phyloP scores from a whole-genome alignment of 1,139 yeast genomes.

The Casaregolazyma lundiana region DNA sequence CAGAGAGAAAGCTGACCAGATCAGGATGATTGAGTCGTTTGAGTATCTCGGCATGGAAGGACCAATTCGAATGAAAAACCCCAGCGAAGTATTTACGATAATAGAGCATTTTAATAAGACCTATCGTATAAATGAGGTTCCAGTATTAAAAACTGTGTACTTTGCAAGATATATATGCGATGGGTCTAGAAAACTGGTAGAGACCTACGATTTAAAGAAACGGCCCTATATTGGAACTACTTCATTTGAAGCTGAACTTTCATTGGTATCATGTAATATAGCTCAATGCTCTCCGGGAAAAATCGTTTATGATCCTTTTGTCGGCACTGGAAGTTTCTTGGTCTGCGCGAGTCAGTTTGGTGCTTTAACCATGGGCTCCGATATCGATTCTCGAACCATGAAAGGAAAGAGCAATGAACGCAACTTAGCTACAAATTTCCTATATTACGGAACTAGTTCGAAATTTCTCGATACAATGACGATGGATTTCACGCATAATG shows the following conservation, averaged over 20 bases:
- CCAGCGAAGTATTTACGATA: constrained; percentile 67
- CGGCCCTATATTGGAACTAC: constrained; percentile 93
- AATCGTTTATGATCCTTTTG: constrained; percentile 87
- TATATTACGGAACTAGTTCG: constrained; percentile 59
- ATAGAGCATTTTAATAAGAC: constrained; percentile 61
- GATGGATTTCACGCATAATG: constrained; percentile 93
- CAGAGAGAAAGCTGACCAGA: constrained; percentile 49
- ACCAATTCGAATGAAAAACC: constrained; percentile 68
- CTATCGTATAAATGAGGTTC: constrained; percentile 48
- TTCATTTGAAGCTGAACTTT: constrained; percentile 76
- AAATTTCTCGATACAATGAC: constrained; percentile 71
- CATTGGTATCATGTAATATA: constrained; percentile 79
- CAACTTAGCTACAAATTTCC: constrained; percentile 62
- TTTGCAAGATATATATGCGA: constrained; percentile 71
- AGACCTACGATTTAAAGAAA: constrained; percentile 72
- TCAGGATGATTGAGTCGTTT: constrained; percentile 67
- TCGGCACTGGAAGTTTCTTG: constrained; percentile 93
- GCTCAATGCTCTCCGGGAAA: constrained; percentile 67
- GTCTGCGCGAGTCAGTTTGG: constrained; percentile 88
- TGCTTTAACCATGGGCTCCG: constrained; percentile 79
- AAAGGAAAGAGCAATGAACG: constrained; percentile 54
- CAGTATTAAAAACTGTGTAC: constrained; percentile 54
- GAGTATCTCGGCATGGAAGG: constrained; percentile 70
- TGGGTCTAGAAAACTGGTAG: constrained; percentile 68
- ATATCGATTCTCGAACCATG: constrained; percentile 81